Evolutionary conservation across 495 filamentous ascomycete species (phyloP).

Genomic region (Cetradonia linearis): DNA sequence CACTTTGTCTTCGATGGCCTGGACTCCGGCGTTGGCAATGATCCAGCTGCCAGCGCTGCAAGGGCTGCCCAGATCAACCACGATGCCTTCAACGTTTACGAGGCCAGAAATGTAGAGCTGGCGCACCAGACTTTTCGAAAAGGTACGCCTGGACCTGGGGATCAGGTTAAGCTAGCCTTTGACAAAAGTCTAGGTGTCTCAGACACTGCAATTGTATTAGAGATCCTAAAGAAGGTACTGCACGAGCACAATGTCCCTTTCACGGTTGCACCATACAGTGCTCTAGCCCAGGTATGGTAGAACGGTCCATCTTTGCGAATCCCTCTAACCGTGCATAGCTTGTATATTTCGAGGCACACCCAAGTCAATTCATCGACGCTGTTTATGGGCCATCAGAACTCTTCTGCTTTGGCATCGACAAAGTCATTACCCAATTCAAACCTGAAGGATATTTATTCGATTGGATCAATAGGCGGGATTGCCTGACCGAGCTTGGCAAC

Average conservation of each 20-base stretch:
- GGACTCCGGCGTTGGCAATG: constrained; percentile 58
- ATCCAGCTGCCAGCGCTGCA: constrained; percentile 19
- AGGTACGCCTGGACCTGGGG: constrained; percentile 43
- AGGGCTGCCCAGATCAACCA: constrained; percentile 28
- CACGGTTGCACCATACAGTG: constrained; percentile 81
- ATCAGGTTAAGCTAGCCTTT: constrained; percentile 12
- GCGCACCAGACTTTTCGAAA: constrained; percentile 76
- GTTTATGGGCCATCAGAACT: constrained; percentile 80
- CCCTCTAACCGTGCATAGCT: constrained; percentile 43
- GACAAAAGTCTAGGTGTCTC: constrained; percentile 39
- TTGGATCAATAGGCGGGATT: constrained; percentile 60
- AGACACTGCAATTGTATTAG: constrained; percentile 51
- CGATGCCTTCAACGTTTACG: constrained; percentile 81
- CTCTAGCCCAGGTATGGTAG: constrained; percentile 66
- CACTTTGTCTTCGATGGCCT: constrained; percentile 88
- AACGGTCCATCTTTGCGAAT: neutral
- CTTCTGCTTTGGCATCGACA: constrained; percentile 76
- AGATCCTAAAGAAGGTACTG: constrained; percentile 64
- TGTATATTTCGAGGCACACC: constrained; percentile 64
- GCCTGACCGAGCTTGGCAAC: constrained; percentile 58
- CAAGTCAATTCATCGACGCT: constrained; percentile 59
- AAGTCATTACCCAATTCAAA: constrained; percentile 70
- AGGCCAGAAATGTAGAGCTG: constrained; percentile 61
- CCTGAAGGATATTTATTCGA: constrained; percentile 53
- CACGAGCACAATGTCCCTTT: constrained; percentile 60